Percentiles rank a stretch among this genome's conserved stretches.
These are phyloP conservation scores for Penicillium sp. DNA, from an alignment of 2,329 filamentous ascomycete genomes.

Conservation along the genomic window DNA sequence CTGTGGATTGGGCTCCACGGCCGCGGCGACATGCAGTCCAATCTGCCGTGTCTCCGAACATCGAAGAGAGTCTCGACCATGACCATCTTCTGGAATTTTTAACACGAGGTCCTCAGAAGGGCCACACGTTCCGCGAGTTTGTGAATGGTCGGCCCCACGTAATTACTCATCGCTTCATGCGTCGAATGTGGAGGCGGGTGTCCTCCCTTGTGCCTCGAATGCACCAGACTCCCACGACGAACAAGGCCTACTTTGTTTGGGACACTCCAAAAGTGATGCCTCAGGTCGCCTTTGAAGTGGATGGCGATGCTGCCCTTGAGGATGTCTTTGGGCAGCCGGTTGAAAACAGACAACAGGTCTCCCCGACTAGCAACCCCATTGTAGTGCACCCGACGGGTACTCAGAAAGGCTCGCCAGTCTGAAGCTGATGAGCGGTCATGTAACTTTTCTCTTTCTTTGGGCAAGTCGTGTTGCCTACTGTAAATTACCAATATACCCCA, in stretches of 20 bases:
- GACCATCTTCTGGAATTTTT: constrained; percentile 26
- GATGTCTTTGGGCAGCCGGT: constrained; percentile 7
- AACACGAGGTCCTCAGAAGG: constrained; percentile 33
- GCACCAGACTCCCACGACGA: constrained; percentile 14
- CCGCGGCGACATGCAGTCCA: constrained; percentile 23
- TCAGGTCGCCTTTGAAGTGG: constrained; percentile 8
- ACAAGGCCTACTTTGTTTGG: constrained; percentile 28
- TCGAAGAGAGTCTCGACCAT: not conserved
- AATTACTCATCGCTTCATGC: constrained; percentile 37
- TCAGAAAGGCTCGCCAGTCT: too few species aligned
- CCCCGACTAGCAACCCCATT: not conserved
- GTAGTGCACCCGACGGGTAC: too few species aligned
- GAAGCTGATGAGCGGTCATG: too few species aligned
- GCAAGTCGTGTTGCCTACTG: too few species aligned
- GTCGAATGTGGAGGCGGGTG: constrained; percentile 33
- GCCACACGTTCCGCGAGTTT: constrained; percentile 29
- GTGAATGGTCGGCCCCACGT: constrained; percentile 34
- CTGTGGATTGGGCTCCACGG: constrained; percentile 25
- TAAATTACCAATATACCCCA: too few species aligned
- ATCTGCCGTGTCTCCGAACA: not conserved
- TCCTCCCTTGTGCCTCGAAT: constrained; percentile 29
- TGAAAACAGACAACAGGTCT: not conserved
- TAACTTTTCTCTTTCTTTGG: too few species aligned
- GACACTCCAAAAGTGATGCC: constrained; percentile 17
- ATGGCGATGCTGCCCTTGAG: constrained; percentile 4